Percentiles rank a stretch among this genome's conserved stretches.
Conservation (phyloP, 768 basidiomycete species). For the Collybiopsis confluens region DNA sequence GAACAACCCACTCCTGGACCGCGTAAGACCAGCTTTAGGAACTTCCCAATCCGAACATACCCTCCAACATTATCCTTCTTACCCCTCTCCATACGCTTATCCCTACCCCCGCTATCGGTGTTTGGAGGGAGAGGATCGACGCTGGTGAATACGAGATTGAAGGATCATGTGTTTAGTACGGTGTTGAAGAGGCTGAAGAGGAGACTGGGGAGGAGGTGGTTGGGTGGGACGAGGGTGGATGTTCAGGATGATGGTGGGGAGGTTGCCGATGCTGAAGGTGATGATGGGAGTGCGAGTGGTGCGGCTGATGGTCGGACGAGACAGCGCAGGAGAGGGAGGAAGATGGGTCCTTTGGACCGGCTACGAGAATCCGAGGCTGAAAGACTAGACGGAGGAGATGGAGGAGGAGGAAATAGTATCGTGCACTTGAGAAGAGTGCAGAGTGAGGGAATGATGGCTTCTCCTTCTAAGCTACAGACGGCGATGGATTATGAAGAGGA, state of each 20-base stretch:
- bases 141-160: slow-evolving; percentile 87
- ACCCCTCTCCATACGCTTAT: too few relatives aligned
- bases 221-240: slow-evolving; percentile 39
- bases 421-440: slow-evolving; percentile 54
- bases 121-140: slow-evolving; percentile 93
- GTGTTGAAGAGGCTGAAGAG: slow-evolving; percentile 73
- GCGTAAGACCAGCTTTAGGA: slow-evolving; percentile 28
- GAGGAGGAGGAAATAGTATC: too few relatives aligned
- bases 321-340: slow-evolving; percentile 34
- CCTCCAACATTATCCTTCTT: slow-evolving; percentile 16
- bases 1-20: too few relatives aligned
- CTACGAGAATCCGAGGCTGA: slow-evolving; percentile 36
- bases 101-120: slow-evolving; percentile 39
- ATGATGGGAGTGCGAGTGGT: slow-evolving; percentile 27
- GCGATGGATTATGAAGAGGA: slow-evolving; percentile 28
- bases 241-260: slow-evolving; percentile 63
- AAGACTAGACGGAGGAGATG: slow-evolving; percentile 15
- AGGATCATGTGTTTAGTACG: slow-evolving; percentile 92
- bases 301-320: slow-evolving; percentile 26
- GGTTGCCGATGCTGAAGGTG: slow-evolving; percentile 37
- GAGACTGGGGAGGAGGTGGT: slow-evolving; percentile 36
- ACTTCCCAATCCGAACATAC: slow-evolving; percentile 37
- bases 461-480: slow-evolving; percentile 26
- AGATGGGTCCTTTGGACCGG: slow-evolving; percentile 24
- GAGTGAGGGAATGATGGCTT: slow-evolving; percentile 53